A percentile compares a stretch with the other conserved stretches of the same genome.
Conservation (phyloP, 2,329 filamentous ascomycete genomes). For the Amylocarpus encephaloides region DNA sequence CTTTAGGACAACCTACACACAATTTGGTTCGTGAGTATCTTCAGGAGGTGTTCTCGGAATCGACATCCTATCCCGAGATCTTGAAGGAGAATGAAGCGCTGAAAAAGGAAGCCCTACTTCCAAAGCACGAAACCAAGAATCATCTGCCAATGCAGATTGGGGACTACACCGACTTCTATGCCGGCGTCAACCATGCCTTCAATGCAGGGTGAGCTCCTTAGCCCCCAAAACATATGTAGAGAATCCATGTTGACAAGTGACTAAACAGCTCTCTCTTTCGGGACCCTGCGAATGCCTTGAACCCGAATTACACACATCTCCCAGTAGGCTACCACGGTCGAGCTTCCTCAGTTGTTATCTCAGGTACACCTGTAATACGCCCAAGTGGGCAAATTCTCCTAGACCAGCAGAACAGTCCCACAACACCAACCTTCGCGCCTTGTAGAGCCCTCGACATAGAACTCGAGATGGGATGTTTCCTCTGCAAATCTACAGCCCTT, state of each 20-base stretch:
- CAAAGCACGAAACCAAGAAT: conserved; percentile 51
- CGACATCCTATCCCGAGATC: conserved; percentile 53
- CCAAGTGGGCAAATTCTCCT: conserved; percentile 69
- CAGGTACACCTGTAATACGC: conserved; percentile 54
- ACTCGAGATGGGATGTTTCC: conserved; percentile 71
- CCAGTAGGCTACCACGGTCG: conserved; percentile 79
- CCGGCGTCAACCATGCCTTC: conserved; percentile 71
- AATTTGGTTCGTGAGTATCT: conserved; percentile 62
- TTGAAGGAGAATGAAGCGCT: conserved; percentile 56
- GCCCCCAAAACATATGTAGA: no score
- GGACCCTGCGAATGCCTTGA: conserved; percentile 63
- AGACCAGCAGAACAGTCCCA: conserved; percentile 48
- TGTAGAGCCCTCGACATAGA: conserved; percentile 69
- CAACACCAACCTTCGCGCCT: conserved; percentile 56
- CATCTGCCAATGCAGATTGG: conserved; percentile 73
- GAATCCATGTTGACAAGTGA: neutral
- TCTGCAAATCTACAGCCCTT: conserved; percentile 58
- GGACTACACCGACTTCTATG: conserved; percentile 84
- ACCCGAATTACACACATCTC: conserved; percentile 75
- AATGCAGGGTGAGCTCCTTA: conserved; percentile 35
- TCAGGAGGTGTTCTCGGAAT: conserved; percentile 56
- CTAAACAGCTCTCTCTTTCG: conserved; percentile 56
- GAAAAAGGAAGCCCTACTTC: conserved; percentile 52
- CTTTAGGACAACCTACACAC: conserved; percentile 62
- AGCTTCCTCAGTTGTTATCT: conserved; percentile 67